Base-by-base conservation (phyloP, 352 stramenopile species). In the Phytophthora idaei region DNA sequence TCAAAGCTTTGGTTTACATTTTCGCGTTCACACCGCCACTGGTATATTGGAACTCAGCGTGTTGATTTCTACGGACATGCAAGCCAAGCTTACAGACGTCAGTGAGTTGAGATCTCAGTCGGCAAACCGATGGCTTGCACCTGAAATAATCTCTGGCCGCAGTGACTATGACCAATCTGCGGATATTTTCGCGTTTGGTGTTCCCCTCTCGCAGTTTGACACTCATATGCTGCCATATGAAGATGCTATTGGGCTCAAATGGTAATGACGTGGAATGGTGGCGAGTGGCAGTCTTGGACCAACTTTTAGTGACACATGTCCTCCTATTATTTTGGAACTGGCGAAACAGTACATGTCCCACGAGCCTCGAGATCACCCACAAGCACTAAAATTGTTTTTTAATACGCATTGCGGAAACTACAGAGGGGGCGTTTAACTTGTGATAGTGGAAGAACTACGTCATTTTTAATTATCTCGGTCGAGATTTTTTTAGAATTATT, bases 131-230 rank as follows among this genome's bases (percentile, higher is more conserved):
- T 91, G 85, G 85, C 58, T 78, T 1, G 80, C 85, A 8, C 82
- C 84, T 4, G 85, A 93, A 59, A 49, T 89, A 32, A 67, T 97
- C 37, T 48, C 65, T 1, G 81, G 89, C 8, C 69, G 66, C 34
- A 74, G 54, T 14, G 83, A 95, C 51, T 80, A 77, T 64, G 60
- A 71, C 6, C 64, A 76, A 11, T 56, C 74, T 0, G 67, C 80
- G 0, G 80, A 89, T 59, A 74, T 90, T 5, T 90, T 87, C 63
- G 73, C 74, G 11, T 70, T 85, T 36, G 79, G 81, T 9, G 77
- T 90, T 15, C 68, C 89, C 34, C 68, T 90, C 15, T 79, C 79
- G 2, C 79, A 89, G 64, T 71, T 90, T 10, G 81, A 90, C 42
- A 89, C 81, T 3, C 81, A 69, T 28, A 49, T 57, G 29, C 56